These are phyloP conservation scores for Teratosphaeria destructans DNA, from an alignment of 2,329 filamentous ascomycete species.

Conservation along the genomic window DNA sequence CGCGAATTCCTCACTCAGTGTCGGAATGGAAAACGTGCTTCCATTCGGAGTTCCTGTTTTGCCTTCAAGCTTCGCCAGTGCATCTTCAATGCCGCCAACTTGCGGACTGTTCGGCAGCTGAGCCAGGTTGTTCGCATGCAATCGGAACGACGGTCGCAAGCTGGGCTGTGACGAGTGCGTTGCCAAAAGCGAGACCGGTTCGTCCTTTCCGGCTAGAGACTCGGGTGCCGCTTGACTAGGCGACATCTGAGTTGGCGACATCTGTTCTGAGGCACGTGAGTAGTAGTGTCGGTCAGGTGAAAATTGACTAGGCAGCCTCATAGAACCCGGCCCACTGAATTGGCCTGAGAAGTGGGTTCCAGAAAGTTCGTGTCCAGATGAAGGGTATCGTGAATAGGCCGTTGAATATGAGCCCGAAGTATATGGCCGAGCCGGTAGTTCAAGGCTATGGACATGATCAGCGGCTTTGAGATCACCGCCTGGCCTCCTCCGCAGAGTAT, in stretches of 20 bases:
- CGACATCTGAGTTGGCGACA: neutral
- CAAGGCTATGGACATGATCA: slow-evolving; percentile 37
- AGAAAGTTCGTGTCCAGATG: slow-evolving; percentile 7
- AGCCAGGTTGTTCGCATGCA: slow-evolving; percentile 75
- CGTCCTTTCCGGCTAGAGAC: slow-evolving; percentile 5
- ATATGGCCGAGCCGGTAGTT: slow-evolving; percentile 29
- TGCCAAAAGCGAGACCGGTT: slow-evolving; percentile 32
- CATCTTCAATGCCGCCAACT: slow-evolving; percentile 75
- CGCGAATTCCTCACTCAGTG: neutral
- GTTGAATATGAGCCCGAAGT: slow-evolving; percentile 29
- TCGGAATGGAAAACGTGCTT: slow-evolving; percentile 2
- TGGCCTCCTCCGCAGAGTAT: slow-evolving; percentile 36
- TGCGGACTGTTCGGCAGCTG: slow-evolving; percentile 78
- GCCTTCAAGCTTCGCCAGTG: slow-evolving; percentile 82
- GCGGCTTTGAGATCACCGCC: slow-evolving; percentile 39
- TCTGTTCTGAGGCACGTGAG: neutral
- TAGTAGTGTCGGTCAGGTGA: neutral
- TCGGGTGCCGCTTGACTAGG: neutral
- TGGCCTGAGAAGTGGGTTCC: slow-evolving; percentile 12
- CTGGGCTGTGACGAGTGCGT: slow-evolving; percentile 47
- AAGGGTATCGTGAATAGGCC: slow-evolving; percentile 6
- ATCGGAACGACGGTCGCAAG: slow-evolving; percentile 66
- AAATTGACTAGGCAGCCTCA: slow-evolving; percentile 4
- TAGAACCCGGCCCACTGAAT: neutral
- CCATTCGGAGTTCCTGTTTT: slow-evolving; percentile 27